Evolutionary conservation across 2,329 filamentous ascomycete species (phyloP), one percentile per base, ranked within the genome.

Genomic region (Penicillium digitatum): DNA sequence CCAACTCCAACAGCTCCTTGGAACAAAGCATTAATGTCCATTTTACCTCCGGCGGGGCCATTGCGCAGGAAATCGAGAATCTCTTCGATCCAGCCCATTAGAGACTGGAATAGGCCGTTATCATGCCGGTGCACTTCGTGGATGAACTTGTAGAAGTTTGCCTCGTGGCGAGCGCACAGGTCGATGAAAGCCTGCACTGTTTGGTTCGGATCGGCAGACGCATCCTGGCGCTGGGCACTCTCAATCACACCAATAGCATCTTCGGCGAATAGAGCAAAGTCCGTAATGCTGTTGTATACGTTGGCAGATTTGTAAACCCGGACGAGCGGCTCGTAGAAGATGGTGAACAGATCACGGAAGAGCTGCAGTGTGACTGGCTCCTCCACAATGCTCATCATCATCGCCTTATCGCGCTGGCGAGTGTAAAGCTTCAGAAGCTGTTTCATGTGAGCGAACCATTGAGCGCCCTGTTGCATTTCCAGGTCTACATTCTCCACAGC

Each of bases 101-200:
- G 82, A 66, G 95, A 89, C 34, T 91, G 92, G 66, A 99, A 99
- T 1, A 99, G 83, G 0, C 94, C 94, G 60, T 99, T 95, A 71
- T 99, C 94, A 67, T 99, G 93, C 7, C 89, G 86, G 69, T 99
- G 94, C 0, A 99, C 93, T 75, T 99, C 94, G 72, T 99, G 94
- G 3, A 99, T 88, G 72, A 99, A 99, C 72, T 96, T 97, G 82
- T 97, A 99, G 71, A 99, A 93, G 75, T 95, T 95, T 71, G 95
- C 86, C 74, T 99, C 90, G 72, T 99, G 94, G 40, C 94, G 85
- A 62, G 90, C 88, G 73, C 94, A 99, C 22, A 99, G 82, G 69
- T 99, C 94, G 68, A 99, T 99, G 69, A 99, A 99, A 16, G 91
- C 88, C 72, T 99, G 94, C 1, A 99, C 94, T 0, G 94, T 99